Evolutionary conservation across 176 grass and related monocot species (phyloP).

Genomic region (Hordeum marinum): DNA sequence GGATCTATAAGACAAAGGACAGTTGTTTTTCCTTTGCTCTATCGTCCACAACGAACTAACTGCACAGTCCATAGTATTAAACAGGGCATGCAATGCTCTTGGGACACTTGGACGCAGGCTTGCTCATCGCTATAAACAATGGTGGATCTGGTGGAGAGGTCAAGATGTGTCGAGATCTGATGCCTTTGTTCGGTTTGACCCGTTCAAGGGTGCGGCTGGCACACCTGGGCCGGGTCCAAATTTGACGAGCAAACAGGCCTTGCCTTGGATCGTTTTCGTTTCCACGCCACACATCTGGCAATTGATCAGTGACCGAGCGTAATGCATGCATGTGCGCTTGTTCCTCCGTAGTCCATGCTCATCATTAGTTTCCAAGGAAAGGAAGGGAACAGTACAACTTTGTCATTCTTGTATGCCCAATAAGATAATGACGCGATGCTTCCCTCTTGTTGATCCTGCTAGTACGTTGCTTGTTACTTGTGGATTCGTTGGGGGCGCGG

Average conservation of each 20-base stretch:
- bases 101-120: slow-evolving; percentile 25
- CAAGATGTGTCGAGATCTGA: slow-evolving; percentile 25
- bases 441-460: not conserved
- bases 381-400: slow-evolving; percentile 21
- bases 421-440: slow-evolving; percentile 18
- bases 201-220: not conserved
- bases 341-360: slow-evolving; percentile 32
- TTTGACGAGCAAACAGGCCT: not conserved
- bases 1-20: not conserved
- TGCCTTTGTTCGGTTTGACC: slow-evolving; percentile 18
- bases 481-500: too few relatives aligned
- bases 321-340: slow-evolving; percentile 33
- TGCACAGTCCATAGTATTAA: not conserved
- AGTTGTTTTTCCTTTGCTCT: not conserved
- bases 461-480: too few relatives aligned
- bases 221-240: slow-evolving; percentile 5
- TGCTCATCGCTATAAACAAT: slow-evolving; percentile 12
- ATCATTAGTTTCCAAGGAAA: slow-evolving; percentile 23
- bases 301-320: too few relatives aligned
- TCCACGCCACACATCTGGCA: slow-evolving; percentile 1
- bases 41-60: not conserved
- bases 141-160: slow-evolving; percentile 24
- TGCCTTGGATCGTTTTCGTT: not conserved
- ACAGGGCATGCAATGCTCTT: not conserved
- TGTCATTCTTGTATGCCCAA: slow-evolving; percentile 27